A percentile compares a stretch with the other conserved stretches of the same genome.
Evolutionary conservation across 495 filamentous ascomycete genomes (phyloP).

Genomic region (Rostrohypoxylon terebratum): DNA sequence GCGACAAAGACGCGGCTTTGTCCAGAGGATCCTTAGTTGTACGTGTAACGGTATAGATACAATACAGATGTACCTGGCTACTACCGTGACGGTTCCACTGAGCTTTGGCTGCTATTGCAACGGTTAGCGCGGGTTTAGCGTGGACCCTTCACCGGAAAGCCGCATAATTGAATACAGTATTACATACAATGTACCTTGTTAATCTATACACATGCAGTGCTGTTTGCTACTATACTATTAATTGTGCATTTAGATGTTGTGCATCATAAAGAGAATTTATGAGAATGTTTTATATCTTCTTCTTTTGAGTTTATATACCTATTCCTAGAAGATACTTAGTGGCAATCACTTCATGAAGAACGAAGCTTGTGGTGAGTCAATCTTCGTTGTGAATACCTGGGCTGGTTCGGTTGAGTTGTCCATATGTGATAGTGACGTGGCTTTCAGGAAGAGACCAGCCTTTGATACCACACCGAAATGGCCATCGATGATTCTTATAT

Average conservation of each 20-base stretch:
- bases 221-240: background rate
- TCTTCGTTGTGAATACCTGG: conserved; percentile 32
- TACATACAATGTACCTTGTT: background rate
- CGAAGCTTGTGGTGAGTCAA: conserved; percentile 29
- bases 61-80: background rate
- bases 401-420: conserved; percentile 10
- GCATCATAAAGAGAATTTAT: background rate
- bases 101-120: conserved; percentile 33
- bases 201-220: too few relatives aligned
- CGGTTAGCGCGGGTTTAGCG: conserved; percentile 16
- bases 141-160: conserved; percentile 9
- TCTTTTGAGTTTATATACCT: too few relatives aligned
- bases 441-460: conserved; percentile 54
- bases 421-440: conserved; percentile 19
- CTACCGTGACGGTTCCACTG: conserved; percentile 6
- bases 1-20: conserved; percentile 14
- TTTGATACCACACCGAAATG: conserved; percentile 59
- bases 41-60: conserved; percentile 2
- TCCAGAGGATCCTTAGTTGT: conserved; percentile 3
- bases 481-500: conserved; percentile 37
- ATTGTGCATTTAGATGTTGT: background rate
- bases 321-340: too few relatives aligned
- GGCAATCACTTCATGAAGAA: background rate
- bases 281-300: too few relatives aligned
- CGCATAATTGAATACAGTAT: background rate